A percentile compares a stretch with the other conserved stretches of the same genome.
phyloP scores from a whole-genome alignment of 2,329 filamentous ascomycete genomes.

The Hymenoscyphus fraxineus region DNA sequence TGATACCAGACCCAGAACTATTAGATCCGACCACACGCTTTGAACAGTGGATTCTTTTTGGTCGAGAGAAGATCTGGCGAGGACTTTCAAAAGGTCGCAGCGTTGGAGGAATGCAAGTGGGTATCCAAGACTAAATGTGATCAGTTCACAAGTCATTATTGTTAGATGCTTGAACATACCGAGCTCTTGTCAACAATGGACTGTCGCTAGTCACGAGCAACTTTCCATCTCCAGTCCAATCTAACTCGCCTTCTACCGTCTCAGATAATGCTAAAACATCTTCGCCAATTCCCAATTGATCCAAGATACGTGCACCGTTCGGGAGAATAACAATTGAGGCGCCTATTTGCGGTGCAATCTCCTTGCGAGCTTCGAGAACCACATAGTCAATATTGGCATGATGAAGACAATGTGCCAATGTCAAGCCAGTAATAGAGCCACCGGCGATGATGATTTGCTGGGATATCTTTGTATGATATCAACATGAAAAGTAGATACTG shows the following conservation, averaged over 20 bases:
- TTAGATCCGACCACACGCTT: background rate
- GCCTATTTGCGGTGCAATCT: conserved; percentile 45
- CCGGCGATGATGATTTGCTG: conserved; percentile 42
- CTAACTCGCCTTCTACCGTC: conserved; percentile 39
- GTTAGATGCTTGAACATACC: background rate
- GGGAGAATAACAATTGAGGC: conserved; percentile 45
- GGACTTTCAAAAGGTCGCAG: background rate
- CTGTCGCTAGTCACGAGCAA: background rate
- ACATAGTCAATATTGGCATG: conserved; percentile 44
- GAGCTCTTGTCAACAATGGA: background rate
- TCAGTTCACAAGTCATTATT: background rate
- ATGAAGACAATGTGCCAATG: conserved; percentile 45
- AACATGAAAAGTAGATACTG: no score
- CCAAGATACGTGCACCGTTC: conserved; percentile 43
- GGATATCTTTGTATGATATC: no score
- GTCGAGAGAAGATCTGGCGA: background rate
- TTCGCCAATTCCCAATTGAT: conserved; percentile 45
- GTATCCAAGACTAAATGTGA: background rate
- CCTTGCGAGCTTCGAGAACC: conserved; percentile 42
- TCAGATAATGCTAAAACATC: conserved; percentile 8
- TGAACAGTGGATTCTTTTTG: background rate
- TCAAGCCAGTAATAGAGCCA: conserved; percentile 46
- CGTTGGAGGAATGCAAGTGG: background rate
- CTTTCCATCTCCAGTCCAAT: conserved; percentile 3
- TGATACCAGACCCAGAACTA: background rate